These are phyloP conservation scores for Tylopilus vinaceipallidus DNA, from an alignment of 768 basidiomycete genomes.

Conservation along the genomic window DNA sequence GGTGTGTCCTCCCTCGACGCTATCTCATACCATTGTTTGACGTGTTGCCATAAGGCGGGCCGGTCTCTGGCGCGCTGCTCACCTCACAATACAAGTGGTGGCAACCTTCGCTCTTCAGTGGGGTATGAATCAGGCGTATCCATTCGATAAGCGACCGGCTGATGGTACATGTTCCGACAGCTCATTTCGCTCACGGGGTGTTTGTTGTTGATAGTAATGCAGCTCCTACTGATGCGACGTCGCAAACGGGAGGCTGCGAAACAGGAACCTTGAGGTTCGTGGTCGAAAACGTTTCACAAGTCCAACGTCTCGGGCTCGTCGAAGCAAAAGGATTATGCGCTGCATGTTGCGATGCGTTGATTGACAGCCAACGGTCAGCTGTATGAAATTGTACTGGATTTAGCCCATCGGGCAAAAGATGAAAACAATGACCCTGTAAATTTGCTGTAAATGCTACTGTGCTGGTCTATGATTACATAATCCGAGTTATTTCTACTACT, in stretches of 20 bases:
- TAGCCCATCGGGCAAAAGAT: too few species aligned
- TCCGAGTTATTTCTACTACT: too few species aligned
- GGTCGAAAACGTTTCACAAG: neutral
- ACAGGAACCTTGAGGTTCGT: neutral
- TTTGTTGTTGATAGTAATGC: constrained; percentile 2
- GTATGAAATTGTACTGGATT: too few species aligned
- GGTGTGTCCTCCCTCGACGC: constrained; percentile 12
- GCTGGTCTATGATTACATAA: too few species aligned
- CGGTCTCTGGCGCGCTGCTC: constrained; percentile 55
- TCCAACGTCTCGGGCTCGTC: too few species aligned
- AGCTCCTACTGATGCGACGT: constrained; percentile 4
- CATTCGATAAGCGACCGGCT: neutral
- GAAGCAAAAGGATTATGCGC: too few species aligned
- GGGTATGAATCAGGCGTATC: constrained; percentile 24
- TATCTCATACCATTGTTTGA: neutral
- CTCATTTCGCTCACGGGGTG: constrained; percentile 6
- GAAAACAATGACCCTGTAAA: too few species aligned
- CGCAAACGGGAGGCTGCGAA: neutral
- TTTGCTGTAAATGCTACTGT: too few species aligned
- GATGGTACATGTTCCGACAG: constrained; percentile 1
- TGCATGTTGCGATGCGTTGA: too few species aligned
- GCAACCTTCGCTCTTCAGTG: constrained; percentile 50
- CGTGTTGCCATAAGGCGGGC: constrained; percentile 38
- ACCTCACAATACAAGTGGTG: constrained; percentile 53
- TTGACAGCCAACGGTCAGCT: too few species aligned